Evolutionary conservation across 495 filamentous ascomycete species (phyloP).

Genomic region (Talaromyces trachyspermus): DNA sequence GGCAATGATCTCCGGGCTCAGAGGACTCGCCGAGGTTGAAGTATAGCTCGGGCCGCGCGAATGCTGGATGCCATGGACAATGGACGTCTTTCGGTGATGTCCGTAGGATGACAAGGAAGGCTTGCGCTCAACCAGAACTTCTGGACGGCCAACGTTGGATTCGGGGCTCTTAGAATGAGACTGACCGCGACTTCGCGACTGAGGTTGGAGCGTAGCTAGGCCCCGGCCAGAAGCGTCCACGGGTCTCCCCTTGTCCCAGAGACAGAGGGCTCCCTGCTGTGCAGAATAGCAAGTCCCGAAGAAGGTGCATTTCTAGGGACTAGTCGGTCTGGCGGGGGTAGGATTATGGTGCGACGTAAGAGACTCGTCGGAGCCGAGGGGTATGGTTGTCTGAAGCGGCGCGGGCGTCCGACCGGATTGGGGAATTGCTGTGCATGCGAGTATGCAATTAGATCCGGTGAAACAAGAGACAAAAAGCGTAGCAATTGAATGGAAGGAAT

Average conservation of each 20-base stretch:
- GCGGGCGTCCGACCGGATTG: constrained; percentile 8
- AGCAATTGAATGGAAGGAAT: no score
- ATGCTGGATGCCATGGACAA: constrained; percentile 90
- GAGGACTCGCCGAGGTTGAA: constrained; percentile 62
- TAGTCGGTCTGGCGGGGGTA: constrained; percentile 34
- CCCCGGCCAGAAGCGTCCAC: constrained; percentile 31
- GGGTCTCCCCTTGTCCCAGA: constrained; percentile 30
- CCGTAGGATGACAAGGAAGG: constrained; percentile 64
- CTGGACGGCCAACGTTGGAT: constrained; percentile 30
- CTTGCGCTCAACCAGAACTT: constrained; percentile 57
- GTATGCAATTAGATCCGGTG: background rate
- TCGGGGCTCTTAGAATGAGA: constrained; percentile 53
- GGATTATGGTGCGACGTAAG: constrained; percentile 36
- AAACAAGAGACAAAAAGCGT: no score
- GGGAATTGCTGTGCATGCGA: constrained; percentile 9
- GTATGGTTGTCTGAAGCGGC: constrained; percentile 24
- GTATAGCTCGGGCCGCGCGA: constrained; percentile 77
- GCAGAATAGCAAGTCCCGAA: constrained; percentile 29
- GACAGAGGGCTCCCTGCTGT: constrained; percentile 37
- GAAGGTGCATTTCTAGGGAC: constrained; percentile 41
- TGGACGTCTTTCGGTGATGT: constrained; percentile 89
- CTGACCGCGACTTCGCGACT: constrained; percentile 32
- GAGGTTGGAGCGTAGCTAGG: constrained; percentile 37
- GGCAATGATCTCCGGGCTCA: constrained; percentile 77
- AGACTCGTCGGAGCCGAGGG: constrained; percentile 39